Conservation (phyloP, 2,329 filamentous ascomycete species). For the Metarhizium album region DNA sequence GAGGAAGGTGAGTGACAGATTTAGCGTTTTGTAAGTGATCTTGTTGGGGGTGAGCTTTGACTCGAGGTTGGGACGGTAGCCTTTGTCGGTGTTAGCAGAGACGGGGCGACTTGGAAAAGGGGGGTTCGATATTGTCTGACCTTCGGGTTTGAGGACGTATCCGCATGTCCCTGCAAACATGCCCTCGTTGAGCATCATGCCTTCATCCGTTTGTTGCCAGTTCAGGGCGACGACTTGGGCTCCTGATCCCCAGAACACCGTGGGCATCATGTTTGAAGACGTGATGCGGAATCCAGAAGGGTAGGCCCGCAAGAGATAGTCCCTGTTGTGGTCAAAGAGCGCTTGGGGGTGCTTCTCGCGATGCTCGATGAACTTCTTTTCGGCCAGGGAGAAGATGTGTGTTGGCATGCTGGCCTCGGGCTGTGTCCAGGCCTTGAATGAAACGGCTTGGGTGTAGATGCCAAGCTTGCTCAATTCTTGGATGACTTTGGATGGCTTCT, state of each 20-base stretch:
- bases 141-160: constrained; percentile 75
- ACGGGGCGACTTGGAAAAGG: background rate
- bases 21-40: constrained; percentile 47
- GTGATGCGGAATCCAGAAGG: constrained; percentile 71
- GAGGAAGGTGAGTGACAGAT: constrained; percentile 62
- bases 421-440: constrained; percentile 68
- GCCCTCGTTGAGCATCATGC: constrained; percentile 91
- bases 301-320: constrained; percentile 79
- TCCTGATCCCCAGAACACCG: constrained; percentile 76
- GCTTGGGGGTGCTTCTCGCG: constrained; percentile 35
- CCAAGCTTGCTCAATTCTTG: constrained; percentile 65
- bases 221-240: constrained; percentile 88
- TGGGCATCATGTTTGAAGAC: constrained; percentile 80
- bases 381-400: constrained; percentile 59
- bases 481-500: constrained; percentile 54
- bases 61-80: constrained; percentile 19
- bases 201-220: constrained; percentile 84
- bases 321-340: constrained; percentile 72
- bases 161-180: constrained; percentile 82
- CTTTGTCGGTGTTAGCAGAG: constrained; percentile 8
- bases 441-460: constrained; percentile 72
- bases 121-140: constrained; percentile 22
- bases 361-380: constrained; percentile 52
- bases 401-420: constrained; percentile 56
- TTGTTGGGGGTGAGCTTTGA: constrained; percentile 14